Conservation (phyloP, 2,329 filamentous ascomycete species). For the Mycosphaerelloides madeirae region DNA sequence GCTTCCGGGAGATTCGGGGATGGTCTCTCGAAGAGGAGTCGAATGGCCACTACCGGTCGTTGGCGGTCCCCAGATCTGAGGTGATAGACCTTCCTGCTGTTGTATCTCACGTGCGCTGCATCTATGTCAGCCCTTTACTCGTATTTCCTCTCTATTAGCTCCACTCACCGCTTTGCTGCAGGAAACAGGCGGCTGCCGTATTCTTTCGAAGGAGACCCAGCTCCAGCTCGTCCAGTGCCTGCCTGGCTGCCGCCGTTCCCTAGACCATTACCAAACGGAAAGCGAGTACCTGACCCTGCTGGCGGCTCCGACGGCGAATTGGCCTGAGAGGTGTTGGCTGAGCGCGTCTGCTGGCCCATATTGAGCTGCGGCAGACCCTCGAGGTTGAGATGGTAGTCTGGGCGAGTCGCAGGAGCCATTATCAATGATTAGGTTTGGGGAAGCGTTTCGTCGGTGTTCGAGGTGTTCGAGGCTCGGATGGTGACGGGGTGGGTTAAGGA, state of each 20-base stretch:
- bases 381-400: slow-evolving; percentile 76
- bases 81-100: slow-evolving; percentile 82
- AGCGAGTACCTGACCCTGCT: slow-evolving; percentile 59
- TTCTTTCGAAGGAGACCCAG: slow-evolving; percentile 95
- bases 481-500: slow-evolving; percentile 12
- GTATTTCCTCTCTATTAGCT: neutral
- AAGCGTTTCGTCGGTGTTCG: slow-evolving; percentile 10
- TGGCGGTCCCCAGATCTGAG: slow-evolving; percentile 80
- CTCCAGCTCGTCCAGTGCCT: slow-evolving; percentile 66
- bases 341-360: slow-evolving; percentile 59
- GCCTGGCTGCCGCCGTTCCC: slow-evolving; percentile 48
- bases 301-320: slow-evolving; percentile 75
- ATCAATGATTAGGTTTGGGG: slow-evolving; percentile 61
- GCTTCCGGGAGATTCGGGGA: slow-evolving; percentile 86
- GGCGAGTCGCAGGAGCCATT: slow-evolving; percentile 80
- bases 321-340: slow-evolving; percentile 72
- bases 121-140: slow-evolving; percentile 6
- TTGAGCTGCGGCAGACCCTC: slow-evolving; percentile 70
- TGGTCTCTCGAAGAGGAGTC: slow-evolving; percentile 92
- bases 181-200: slow-evolving; percentile 77
- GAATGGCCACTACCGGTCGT: slow-evolving; percentile 95
- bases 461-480: no score
- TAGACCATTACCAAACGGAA: slow-evolving; percentile 65
- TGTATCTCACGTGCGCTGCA: slow-evolving; percentile 89
- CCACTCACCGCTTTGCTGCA: slow-evolving; percentile 66